Evolutionary conservation across 2,329 filamentous ascomycete species (phyloP), one percentile per base, ranked within the genome.

Genomic region (Colletotrichum melonis): DNA sequence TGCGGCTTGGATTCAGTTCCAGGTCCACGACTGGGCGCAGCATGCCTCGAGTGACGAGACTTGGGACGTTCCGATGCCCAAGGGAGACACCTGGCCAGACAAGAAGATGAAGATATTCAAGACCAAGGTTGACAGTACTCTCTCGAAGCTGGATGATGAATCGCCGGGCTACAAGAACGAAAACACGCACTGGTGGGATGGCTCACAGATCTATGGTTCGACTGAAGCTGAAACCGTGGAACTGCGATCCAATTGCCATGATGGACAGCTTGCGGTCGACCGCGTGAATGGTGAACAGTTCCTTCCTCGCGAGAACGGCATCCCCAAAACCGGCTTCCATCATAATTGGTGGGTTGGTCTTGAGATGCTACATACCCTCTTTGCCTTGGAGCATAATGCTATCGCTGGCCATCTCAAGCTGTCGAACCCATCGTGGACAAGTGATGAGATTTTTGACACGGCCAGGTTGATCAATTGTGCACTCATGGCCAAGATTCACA

Each of bases 1-100:
- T 3, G 85, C 85, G 16, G 85, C 85, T 1, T 87, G 85, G 84
- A 86, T 87, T n/a, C 85, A 87, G 74, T 86, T 87, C 65, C 84
- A 86, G 68, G 82, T 82, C 0, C 85, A 86, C 67, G 84, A 85
- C 70, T 86, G 84, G 84, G 81, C 82, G 65, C 77, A 79, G 52
- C 79, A 82, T 72, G 76, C 79, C 28, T 68, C 28, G 28, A 59
- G 24, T 8, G 30, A 59, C 30, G 56, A 59, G n/a, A 59, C 56
- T n/a, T 24, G 22, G 16, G 30, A 35, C 2, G 12, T 59, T 59
- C 30, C 28, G 19, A 16, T 59, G 28, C 19, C 19, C 9, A 19
- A 35, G 9, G 80, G 79, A 28, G 81, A 85, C 72, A 76, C 71
- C 1, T 85, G 84, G 84, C 63, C 77, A 2, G 76, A 78, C 22